Percentiles rank a stretch among this genome's conserved stretches.
Conservation (phyloP, 129 eudicot species). For the Flaveria trinervia region DNA sequence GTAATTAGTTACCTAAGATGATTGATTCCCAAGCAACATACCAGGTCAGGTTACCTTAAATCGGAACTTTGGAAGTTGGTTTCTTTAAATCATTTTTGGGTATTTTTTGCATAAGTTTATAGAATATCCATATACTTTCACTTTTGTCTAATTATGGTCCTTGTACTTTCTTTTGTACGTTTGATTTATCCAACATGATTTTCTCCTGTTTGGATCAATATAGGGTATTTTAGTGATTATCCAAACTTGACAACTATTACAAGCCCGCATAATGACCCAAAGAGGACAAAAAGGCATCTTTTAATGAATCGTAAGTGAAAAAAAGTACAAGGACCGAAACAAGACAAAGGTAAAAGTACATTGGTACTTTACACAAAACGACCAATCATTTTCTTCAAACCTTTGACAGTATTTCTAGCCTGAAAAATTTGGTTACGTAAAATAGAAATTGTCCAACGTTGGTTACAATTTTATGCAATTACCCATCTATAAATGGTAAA, state of each 20-base stretch:
- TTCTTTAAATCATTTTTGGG: neutral
- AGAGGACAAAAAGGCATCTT: neutral
- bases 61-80: neutral
- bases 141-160: neutral
- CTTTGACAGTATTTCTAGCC: neutral
- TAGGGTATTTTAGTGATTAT: neutral
- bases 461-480: slow-evolving; percentile 15
- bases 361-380: neutral
- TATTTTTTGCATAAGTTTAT: neutral
- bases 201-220: neutral
- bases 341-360: neutral
- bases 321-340: neutral
- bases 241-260: neutral
- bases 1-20: neutral
- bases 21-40: neutral
- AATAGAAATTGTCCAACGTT: neutral
- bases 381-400: neutral
- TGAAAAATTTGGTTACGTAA: neutral
- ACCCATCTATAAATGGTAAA: neutral
- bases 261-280: slow-evolving; percentile 4
- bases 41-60: neutral
- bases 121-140: neutral
- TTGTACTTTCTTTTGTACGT: neutral
- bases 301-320: neutral
- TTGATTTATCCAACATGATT: neutral